Evolutionary conservation across 306 rosid species (phyloP).

Genomic region (Fragaria vesca): DNA sequence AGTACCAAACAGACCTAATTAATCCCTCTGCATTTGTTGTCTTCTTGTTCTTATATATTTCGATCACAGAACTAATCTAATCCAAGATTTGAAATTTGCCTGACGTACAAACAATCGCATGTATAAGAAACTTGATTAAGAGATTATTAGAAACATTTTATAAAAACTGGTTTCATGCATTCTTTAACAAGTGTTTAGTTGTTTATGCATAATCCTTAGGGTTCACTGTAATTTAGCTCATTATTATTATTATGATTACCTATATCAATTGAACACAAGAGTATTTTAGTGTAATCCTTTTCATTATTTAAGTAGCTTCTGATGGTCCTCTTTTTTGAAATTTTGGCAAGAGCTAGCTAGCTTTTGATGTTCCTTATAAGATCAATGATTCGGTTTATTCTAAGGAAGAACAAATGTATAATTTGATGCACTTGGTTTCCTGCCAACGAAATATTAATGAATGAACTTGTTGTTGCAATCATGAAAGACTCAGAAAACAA

Average conservation of each 20-base stretch:
- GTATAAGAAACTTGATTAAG: not conserved
- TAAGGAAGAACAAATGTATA: not conserved
- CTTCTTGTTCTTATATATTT: not conserved
- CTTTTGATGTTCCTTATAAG: not conserved
- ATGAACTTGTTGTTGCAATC: not conserved
- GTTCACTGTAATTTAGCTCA: no score
- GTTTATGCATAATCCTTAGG: no score
- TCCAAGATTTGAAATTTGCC: not conserved
- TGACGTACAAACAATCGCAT: no score
- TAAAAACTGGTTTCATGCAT: not conserved
- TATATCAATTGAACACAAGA: not conserved
- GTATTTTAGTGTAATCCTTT: not conserved
- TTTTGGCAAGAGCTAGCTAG: not conserved
- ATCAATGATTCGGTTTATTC: not conserved
- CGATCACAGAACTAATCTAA: not conserved
- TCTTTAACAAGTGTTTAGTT: not conserved
- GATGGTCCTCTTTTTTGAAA: not conserved
- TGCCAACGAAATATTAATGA: not conserved
- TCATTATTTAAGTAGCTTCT: not conserved
- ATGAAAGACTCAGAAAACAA: slow-evolving; percentile 6
- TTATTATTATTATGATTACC: no score
- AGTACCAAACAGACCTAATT: not conserved
- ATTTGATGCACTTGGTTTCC: slow-evolving; percentile 6
- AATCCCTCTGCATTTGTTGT: not conserved
- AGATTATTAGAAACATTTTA: slow-evolving; percentile 8